Base-by-base conservation (phyloP, 2,329 filamentous ascomycete genomes). In the Talaromyces islandicus region DNA sequence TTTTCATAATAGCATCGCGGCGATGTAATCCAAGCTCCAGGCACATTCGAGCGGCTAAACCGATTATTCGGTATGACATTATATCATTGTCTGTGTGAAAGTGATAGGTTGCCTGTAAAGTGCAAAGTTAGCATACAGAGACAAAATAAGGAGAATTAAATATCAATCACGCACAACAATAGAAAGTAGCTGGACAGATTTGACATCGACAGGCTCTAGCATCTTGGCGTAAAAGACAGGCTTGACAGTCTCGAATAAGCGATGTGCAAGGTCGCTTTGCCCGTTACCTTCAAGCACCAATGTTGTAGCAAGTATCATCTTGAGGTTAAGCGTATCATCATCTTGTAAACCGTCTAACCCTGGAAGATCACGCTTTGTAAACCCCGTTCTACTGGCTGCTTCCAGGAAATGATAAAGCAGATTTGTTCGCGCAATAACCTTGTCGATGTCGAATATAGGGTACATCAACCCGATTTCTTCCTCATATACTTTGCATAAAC, bases 401-500 rank as follows among this genome's bases (percentile, higher is more conserved):
- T 92, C 89, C 69, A 94, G 86, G 71, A 90, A 94, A 0, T 84
- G 80, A 59, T 87, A 88, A 1, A 96, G 77, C 61, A 82, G 81
- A 63, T 84, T 86, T 7, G 88, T 87, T 71, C 96, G 89, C 6
- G 80, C 78, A 41, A 90, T 86, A 43, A 95, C 78, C 48, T 82
- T 81, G 48, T 89, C 84, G 38, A 96, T 88, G 65, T 90, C 84
- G 53, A 96, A 74, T 4, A 96, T 84, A 0, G 93, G 93, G 71
- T 96, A 96, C 91, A 96, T 95, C 68, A 93, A 84, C 50, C 91
- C 91, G 68, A 95, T 88, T 71, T 97, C 92, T 67, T 97, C 92
- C 65, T 96, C 90, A 69, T 94, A 93, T 0, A 95, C 79, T 14
- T 85, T 82, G 65, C 90, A 91, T 14, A 97, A 77, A 1, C 91